A percentile compares a stretch with the other conserved stretches of the same genome.
Conservation (phyloP, 2,329 filamentous ascomycete genomes). For the Calonectria pauciramosa region DNA sequence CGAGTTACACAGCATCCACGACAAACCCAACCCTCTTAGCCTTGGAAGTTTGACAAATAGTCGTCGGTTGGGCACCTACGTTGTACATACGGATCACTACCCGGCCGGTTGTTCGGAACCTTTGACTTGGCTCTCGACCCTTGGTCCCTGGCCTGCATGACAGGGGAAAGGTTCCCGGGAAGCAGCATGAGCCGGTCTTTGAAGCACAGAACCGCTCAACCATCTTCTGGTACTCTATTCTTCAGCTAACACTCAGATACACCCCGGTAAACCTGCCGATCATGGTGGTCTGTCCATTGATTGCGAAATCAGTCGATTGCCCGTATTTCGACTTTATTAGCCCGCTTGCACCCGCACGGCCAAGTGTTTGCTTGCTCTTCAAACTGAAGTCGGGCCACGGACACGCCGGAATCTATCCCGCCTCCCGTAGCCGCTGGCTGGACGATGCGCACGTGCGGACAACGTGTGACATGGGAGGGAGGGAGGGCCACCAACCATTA, state of each 20-base stretch:
- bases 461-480: slow-evolving; percentile 25
- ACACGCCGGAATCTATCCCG: slow-evolving; percentile 25
- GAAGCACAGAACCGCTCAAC: slow-evolving; percentile 2
- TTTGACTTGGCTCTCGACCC: slow-evolving; percentile 14
- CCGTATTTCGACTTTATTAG: background rate
- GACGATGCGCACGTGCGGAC: slow-evolving; percentile 14
- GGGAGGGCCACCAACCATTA: slow-evolving; percentile 24
- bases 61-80: slow-evolving; percentile 14
- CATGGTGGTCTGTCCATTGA: background rate
- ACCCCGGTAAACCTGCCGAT: background rate
- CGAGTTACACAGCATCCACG: background rate
- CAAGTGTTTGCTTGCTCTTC: background rate
- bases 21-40: background rate
- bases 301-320: background rate
- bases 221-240: slow-evolving; percentile 2
- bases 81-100: slow-evolving; percentile 10
- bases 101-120: slow-evolving; percentile 17
- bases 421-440: slow-evolving; percentile 18
- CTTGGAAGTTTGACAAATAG: slow-evolving; percentile 6
- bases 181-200: slow-evolving; percentile 21
- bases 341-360: background rate
- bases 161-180: slow-evolving; percentile 22
- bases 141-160: slow-evolving; percentile 11
- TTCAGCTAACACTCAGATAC: background rate
- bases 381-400: background rate